Conservation (phyloP, 2,329 filamentous ascomycete species). For the Arthrobotrys megalospora region DNA sequence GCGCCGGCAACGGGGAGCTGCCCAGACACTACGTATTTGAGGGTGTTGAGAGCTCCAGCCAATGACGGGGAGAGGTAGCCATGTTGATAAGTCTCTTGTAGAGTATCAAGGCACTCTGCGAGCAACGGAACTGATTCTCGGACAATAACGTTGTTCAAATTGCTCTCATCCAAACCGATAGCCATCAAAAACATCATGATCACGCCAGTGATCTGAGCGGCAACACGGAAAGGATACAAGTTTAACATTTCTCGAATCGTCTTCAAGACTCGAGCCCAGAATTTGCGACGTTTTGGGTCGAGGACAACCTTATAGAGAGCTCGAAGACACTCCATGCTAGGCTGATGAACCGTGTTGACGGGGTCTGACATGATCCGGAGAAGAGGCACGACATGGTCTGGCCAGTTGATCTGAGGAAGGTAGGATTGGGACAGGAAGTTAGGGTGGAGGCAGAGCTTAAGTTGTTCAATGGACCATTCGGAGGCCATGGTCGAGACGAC, state of each 20-base stretch:
- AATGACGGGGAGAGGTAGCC: slow-evolving; percentile 20
- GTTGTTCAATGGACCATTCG: slow-evolving; percentile 3
- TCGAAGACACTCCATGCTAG: slow-evolving; percentile 5
- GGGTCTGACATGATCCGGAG: slow-evolving; percentile 44
- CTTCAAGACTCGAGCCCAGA: slow-evolving; percentile 35
- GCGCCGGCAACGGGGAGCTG: neutral
- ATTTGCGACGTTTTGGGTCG: neutral
- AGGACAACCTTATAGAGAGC: slow-evolving; percentile 29
- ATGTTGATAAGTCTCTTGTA: slow-evolving; percentile 10
- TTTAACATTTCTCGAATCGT: slow-evolving; percentile 11
- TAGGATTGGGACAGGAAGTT: slow-evolving; percentile 33
- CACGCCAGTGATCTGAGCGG: slow-evolving; percentile 25
- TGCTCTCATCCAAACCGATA: slow-evolving; percentile 33
- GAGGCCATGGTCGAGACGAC: slow-evolving; percentile 18
- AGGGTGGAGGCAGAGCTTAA: slow-evolving; percentile 38
- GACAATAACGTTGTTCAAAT: slow-evolving; percentile 36
- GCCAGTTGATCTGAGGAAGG: slow-evolving; percentile 34
- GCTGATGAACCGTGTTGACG: neutral
- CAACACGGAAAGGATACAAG: slow-evolving; percentile 34
- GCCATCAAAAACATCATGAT: slow-evolving; percentile 44
- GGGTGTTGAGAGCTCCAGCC: slow-evolving; percentile 11
- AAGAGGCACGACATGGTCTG: slow-evolving; percentile 40
- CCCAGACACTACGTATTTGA: slow-evolving; percentile 5
- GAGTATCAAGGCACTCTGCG: neutral
- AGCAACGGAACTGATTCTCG: slow-evolving; percentile 29